These are phyloP conservation scores for Xanthoconium purpureum DNA, from an alignment of 768 basidiomycete genomes.

Conservation along the genomic window DNA sequence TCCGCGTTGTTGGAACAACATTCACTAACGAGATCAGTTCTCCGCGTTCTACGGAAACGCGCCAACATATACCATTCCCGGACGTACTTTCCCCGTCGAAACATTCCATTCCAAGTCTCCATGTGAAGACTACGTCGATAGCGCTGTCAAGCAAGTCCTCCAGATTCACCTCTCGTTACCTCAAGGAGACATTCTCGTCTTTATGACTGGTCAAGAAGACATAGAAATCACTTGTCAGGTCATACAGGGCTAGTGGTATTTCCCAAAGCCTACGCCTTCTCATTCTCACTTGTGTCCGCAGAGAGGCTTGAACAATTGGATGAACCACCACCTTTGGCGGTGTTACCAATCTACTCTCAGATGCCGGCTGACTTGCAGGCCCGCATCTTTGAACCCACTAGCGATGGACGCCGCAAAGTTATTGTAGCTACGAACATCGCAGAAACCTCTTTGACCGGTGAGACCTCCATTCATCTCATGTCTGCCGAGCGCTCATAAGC, in stretches of 20 bases:
- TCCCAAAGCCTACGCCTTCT: neutral
- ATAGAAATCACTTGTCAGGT: conserved; percentile 98
- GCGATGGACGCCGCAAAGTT: conserved; percentile 92
- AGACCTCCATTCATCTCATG: conserved; percentile 6
- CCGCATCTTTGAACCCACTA: conserved; percentile 93
- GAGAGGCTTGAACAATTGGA: conserved; percentile 92
- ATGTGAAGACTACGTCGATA: conserved; percentile 98
- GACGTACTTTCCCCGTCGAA: conserved; percentile 97
- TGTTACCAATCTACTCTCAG: conserved; percentile 98
- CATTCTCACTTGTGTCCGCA: conserved; percentile 30
- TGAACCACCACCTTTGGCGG: conserved; percentile 80
- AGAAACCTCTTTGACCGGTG: conserved; percentile 93
- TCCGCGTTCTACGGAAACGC: conserved; percentile 94
- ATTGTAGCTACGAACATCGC: conserved; percentile 99
- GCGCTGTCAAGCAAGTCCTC: conserved; percentile 95
- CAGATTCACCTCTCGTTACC: conserved; percentile 94
- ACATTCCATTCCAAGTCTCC: conserved; percentile 95
- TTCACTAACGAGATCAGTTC: conserved; percentile 56
- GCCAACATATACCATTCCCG: conserved; percentile 89
- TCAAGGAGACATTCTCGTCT: conserved; percentile 92
- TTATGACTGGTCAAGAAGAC: conserved; percentile 99
- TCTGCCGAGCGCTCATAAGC: conserved; percentile 2
- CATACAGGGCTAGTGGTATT: conserved; percentile 61
- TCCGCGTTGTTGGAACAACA: neutral
- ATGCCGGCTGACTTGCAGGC: conserved; percentile 99